Percentiles rank a stretch among this genome's conserved stretches.
These are phyloP conservation scores for Babesia gibsoni DNA, from an alignment of 169 alveolate species.

Conservation along the genomic window DNA sequence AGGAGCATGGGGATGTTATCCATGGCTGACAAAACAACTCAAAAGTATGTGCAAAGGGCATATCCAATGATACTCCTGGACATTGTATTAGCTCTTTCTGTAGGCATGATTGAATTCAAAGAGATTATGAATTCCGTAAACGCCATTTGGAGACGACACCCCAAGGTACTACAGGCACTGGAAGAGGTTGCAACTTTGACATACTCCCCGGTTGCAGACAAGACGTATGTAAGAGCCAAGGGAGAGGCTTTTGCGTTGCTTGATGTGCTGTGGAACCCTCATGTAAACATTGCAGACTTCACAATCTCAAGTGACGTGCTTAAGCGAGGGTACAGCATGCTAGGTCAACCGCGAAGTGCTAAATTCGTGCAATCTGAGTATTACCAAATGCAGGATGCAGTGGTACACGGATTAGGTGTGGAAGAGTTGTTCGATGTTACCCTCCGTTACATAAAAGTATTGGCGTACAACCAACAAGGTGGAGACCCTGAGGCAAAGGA, in stretches of 20 bases:
- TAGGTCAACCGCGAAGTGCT: conserved; percentile 10
- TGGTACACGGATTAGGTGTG: background rate
- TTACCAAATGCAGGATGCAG: conserved; percentile 4
- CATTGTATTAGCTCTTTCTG: conserved; percentile 21
- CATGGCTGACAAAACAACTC: conserved; percentile 14
- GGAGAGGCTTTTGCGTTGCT: conserved; percentile 31
- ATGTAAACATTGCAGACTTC: background rate
- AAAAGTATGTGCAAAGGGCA: conserved; percentile 28
- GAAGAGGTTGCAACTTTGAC: conserved; percentile 40
- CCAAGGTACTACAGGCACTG: conserved; percentile 16
- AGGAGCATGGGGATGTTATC: conserved; percentile 49
- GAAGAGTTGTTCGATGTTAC: background rate
- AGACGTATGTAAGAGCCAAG: conserved; percentile 49
- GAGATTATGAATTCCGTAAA: conserved; percentile 17
- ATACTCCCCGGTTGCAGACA: conserved; percentile 50
- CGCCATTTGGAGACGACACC: conserved; percentile 48
- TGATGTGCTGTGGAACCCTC: conserved; percentile 45
- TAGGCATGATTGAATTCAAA: conserved; percentile 34
- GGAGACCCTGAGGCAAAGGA: background rate
- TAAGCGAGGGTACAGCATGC: background rate
- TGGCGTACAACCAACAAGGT: background rate
- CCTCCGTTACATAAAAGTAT: background rate
- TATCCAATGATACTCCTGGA: conserved; percentile 47
- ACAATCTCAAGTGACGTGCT: conserved; percentile 3
- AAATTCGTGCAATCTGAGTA: conserved; percentile 16